Evolutionary conservation across 345 rosid species (phyloP).

Genomic region (Lepidium aucheri): DNA sequence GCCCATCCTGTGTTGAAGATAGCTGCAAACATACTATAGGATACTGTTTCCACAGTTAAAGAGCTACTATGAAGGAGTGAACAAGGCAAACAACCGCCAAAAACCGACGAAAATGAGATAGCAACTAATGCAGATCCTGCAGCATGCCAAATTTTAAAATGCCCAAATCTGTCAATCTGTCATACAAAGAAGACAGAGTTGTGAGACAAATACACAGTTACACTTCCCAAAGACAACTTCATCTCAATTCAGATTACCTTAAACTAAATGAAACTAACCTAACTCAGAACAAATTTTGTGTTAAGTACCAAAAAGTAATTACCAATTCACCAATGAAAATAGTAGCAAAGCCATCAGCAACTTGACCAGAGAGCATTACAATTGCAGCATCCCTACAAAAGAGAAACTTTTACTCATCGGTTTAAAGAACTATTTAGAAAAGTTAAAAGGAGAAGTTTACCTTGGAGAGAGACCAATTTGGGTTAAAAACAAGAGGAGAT

Average conservation of each 20-base stretch:
- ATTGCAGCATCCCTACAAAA: conserved; percentile 67
- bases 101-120: conserved; percentile 88
- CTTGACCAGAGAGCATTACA: conserved; percentile 92
- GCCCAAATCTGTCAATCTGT: conserved; percentile 70
- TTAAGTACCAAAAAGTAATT: not conserved
- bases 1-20: conserved; percentile 97
- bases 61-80: conserved; percentile 41
- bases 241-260: not conserved
- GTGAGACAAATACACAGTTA: not conserved
- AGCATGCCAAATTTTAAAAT: conserved; percentile 89
- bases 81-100: conserved; percentile 88
- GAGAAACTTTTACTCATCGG: not conserved
- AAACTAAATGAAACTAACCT: not conserved
- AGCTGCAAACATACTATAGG: conserved; percentile 77
- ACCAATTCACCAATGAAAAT: conserved; percentile 87
- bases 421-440: not conserved
- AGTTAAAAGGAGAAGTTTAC: conserved; percentile 20
- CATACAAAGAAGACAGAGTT: not conserved
- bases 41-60: conserved; percentile 47
- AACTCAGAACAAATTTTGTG: not conserved
- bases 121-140: conserved; percentile 88
- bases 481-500: conserved; percentile 74
- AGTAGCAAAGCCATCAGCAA: conserved; percentile 87
- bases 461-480: conserved; percentile 86
- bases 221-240: not conserved